Evolutionary conservation across 139 green algal species (phyloP).

Genomic region (Axilococcus clingmanii): DNA sequence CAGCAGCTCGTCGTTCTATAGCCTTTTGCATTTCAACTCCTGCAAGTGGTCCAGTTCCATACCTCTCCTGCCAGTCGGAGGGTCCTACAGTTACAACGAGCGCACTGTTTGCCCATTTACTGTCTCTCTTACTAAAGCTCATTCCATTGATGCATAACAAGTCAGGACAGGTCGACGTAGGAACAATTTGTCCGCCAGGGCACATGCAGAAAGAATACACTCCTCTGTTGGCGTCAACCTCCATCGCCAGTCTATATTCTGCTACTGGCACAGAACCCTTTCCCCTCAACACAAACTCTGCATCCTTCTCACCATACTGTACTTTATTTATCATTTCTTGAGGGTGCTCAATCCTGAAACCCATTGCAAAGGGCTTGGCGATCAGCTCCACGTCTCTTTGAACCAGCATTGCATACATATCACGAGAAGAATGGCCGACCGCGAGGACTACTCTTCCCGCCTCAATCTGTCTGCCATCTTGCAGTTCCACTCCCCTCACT

Average conservation of each 20-base stretch:
- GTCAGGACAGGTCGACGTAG: slow-evolving; percentile 43
- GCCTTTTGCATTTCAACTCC: slow-evolving; percentile 54
- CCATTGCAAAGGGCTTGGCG: slow-evolving; percentile 69
- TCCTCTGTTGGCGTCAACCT: slow-evolving; percentile 19
- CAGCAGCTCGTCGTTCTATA: slow-evolving; percentile 33
- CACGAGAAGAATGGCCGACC: slow-evolving; percentile 47
- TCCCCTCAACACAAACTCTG: slow-evolving; percentile 43
- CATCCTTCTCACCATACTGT: slow-evolving; percentile 51
- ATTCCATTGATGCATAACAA: slow-evolving; percentile 88
- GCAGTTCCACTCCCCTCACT: slow-evolving; percentile 3
- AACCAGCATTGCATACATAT: slow-evolving; percentile 46
- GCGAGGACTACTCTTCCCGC: slow-evolving; percentile 51
- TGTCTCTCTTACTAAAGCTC: slow-evolving; percentile 57
- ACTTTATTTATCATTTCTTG: slow-evolving; percentile 59
- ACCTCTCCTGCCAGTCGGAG: slow-evolving; percentile 43
- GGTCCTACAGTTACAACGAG: slow-evolving; percentile 51
- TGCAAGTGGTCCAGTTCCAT: slow-evolving; percentile 44
- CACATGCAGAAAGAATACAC: slow-evolving; percentile 91
- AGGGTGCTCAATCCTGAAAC: slow-evolving; percentile 79
- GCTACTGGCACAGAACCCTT: slow-evolving; percentile 68
- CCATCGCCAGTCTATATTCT: slow-evolving; percentile 57
- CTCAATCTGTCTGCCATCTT: slow-evolving; percentile 35
- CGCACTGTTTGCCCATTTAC: slow-evolving; percentile 69
- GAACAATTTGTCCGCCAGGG: slow-evolving; percentile 65
- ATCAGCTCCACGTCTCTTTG: slow-evolving; percentile 41